phyloP scores from a whole-genome alignment of 768 basidiomycete genomes.

The Trametes cingulata region DNA sequence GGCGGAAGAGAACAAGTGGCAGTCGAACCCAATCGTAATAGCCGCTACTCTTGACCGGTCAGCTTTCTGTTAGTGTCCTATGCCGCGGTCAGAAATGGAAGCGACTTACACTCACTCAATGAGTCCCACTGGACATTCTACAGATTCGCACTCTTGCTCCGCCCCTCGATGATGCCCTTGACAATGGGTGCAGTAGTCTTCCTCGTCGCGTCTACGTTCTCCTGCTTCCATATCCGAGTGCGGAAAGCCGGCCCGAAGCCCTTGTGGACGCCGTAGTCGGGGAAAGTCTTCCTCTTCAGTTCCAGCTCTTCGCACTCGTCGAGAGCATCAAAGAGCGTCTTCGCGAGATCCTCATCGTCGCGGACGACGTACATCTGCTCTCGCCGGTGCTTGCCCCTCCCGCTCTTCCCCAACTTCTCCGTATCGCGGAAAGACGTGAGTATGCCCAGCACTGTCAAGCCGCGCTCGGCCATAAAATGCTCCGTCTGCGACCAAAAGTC shows the following conservation, averaged over 20 bases:
- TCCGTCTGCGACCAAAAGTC: slow-evolving; percentile 42
- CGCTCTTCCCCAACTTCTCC: slow-evolving; percentile 44
- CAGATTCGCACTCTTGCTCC: background rate
- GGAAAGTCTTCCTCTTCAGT: slow-evolving; percentile 43
- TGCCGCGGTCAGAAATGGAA: too few species aligned
- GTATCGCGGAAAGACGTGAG: slow-evolving; percentile 68
- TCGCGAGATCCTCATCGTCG: slow-evolving; percentile 42
- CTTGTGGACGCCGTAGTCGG: slow-evolving; percentile 29
- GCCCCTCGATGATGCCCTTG: slow-evolving; percentile 56
- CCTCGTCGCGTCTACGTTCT: slow-evolving; percentile 59
- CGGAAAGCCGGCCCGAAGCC: slow-evolving; percentile 31
- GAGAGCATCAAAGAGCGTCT: slow-evolving; percentile 56
- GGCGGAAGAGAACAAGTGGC: too few species aligned
- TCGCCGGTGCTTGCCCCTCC: slow-evolving; percentile 58
- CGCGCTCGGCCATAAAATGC: slow-evolving; percentile 66
- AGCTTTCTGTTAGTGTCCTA: too few species aligned
- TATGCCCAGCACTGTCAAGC: slow-evolving; percentile 71
- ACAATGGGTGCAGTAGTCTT: slow-evolving; percentile 70
- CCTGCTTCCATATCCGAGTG: slow-evolving; percentile 63
- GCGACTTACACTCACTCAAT: background rate
- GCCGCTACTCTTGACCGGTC: too few species aligned
- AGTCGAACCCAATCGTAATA: too few species aligned
- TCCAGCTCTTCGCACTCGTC: slow-evolving; percentile 54
- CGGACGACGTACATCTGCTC: slow-evolving; percentile 70
- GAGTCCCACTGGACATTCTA: background rate